Evolutionary conservation across 306 rosid genomes (phyloP).

Genomic region (Astragalus glycyphyllos): DNA sequence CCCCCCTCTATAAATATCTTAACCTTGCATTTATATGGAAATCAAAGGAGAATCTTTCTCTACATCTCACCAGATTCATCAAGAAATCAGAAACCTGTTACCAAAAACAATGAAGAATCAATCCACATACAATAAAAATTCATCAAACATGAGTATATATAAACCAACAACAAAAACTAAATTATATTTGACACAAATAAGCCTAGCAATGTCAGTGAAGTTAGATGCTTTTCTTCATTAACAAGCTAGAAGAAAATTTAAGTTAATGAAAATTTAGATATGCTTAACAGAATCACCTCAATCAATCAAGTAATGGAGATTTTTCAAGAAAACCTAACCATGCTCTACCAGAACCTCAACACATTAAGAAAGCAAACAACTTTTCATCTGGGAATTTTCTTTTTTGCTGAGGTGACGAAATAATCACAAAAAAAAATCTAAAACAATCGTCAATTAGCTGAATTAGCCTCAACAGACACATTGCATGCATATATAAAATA

Average conservation of each 20-base stretch:
- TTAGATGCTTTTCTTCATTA: constrained; percentile 65
- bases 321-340: constrained; percentile 44
- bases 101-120: constrained; percentile 32
- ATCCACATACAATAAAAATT: background rate
- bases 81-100: constrained; percentile 49
- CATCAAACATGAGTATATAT: constrained; percentile 30
- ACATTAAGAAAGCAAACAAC: constrained; percentile 38
- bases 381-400: constrained; percentile 39
- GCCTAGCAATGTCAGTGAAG: constrained; percentile 20
- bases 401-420: background rate
- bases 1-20: constrained; percentile 52
- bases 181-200: background rate
- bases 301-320: constrained; percentile 48
- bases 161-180: background rate
- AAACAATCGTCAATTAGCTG: constrained; percentile 3
- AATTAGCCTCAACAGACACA: constrained; percentile 9
- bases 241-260: constrained; percentile 60
- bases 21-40: constrained; percentile 62
- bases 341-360: background rate
- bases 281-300: constrained; percentile 26
- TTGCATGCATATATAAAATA: constrained; percentile 5
- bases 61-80: constrained; percentile 61
- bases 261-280: constrained; percentile 45
- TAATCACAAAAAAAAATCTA: background rate
- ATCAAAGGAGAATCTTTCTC: constrained; percentile 51